These are phyloP conservation scores for Cenchrus americanus DNA, from an alignment of 176 grass and related monocot genomes.

Conservation along the genomic window DNA sequence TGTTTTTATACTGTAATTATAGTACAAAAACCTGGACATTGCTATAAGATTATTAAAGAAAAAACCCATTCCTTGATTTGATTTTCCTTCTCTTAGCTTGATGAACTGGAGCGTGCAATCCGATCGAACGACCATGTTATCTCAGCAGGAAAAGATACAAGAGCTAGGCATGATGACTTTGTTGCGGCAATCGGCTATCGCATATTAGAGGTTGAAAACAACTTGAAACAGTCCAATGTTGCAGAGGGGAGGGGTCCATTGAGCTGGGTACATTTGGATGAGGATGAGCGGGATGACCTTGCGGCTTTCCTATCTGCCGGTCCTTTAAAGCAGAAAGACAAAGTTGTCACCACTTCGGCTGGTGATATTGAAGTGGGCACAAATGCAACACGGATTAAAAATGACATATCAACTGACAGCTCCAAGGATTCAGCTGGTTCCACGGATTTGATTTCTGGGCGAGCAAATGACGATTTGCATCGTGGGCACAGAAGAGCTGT, in stretches of 20 bases:
- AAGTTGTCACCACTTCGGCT: conserved; percentile 40
- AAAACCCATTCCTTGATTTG: conserved; percentile 20
- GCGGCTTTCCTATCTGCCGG: conserved; percentile 65
- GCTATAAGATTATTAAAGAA: background rate
- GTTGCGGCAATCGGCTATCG: conserved; percentile 64
- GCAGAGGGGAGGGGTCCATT: conserved; percentile 43
- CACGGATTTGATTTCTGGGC: conserved; percentile 47
- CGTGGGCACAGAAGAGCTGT: conserved; percentile 61
- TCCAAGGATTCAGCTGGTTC: conserved; percentile 61
- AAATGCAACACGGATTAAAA: conserved; percentile 51
- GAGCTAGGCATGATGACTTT: conserved; percentile 70
- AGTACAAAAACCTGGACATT: background rate
- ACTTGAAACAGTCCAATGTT: conserved; percentile 59
- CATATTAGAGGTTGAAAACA: conserved; percentile 75
- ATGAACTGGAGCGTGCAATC: conserved; percentile 72
- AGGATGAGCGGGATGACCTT: conserved; percentile 77
- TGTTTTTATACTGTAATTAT: background rate
- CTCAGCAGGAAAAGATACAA: conserved; percentile 66
- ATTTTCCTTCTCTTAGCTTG: conserved; percentile 60
- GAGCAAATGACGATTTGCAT: conserved; percentile 40
- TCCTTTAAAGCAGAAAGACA: conserved; percentile 46
- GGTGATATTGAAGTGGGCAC: conserved; percentile 46
- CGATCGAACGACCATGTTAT: conserved; percentile 55
- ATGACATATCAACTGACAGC: conserved; percentile 58
- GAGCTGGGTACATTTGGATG: conserved; percentile 77